phyloP scores from a whole-genome alignment of 441 rosid genomes.

The Bocquillonia castaneifolia region DNA sequence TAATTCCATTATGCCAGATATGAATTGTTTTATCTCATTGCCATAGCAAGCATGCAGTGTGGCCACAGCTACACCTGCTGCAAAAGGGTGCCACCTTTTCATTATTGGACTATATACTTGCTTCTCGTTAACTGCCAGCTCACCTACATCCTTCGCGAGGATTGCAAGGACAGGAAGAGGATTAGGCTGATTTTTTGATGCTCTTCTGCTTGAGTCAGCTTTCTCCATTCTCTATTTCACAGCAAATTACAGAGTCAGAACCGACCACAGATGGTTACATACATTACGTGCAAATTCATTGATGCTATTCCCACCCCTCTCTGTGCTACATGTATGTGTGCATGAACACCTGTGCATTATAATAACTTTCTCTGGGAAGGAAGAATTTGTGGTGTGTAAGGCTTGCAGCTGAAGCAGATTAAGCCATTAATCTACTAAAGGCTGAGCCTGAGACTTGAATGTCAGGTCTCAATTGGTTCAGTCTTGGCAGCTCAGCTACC shows the following conservation, averaged over 20 bases:
- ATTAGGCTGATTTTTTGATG: conserved; percentile 71
- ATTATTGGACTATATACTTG: conserved; percentile 78
- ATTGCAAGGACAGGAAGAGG: conserved; percentile 92
- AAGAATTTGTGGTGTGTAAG: neutral
- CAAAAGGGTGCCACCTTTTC: conserved; percentile 96
- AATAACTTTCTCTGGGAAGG: neutral
- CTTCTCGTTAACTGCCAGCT: conserved; percentile 78
- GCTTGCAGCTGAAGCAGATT: neutral
- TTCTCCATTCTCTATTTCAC: conserved; percentile 83
- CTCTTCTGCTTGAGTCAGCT: conserved; percentile 94
- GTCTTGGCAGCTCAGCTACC: neutral
- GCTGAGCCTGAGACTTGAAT: neutral
- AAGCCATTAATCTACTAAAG: neutral
- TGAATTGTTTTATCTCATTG: conserved; percentile 85
- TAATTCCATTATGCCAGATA: conserved; percentile 66
- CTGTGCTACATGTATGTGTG: neutral
- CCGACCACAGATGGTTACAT: neutral
- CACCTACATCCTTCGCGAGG: conserved; percentile 93
- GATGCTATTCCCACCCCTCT: neutral
- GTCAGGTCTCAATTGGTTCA: neutral
- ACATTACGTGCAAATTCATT: neutral
- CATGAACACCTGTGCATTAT: neutral
- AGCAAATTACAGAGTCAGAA: conserved; percentile 15
- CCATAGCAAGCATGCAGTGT: conserved; percentile 94
- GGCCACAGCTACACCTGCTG: conserved; percentile 97